Base-by-base conservation (phyloP, 805 yeast genomes). In the Candida glaebosa region DNA sequence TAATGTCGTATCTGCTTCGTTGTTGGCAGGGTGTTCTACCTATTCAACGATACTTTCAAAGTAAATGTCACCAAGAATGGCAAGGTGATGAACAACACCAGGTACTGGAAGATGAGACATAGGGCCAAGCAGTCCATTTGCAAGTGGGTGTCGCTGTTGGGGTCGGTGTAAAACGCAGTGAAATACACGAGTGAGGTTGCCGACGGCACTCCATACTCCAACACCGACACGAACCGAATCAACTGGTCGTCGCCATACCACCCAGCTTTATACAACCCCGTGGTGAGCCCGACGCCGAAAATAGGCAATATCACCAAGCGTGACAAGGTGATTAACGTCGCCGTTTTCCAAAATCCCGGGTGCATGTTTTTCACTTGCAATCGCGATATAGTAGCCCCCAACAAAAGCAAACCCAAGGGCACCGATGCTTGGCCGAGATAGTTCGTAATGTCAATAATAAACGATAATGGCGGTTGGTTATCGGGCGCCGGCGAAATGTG, bases 81-180 rank as follows among this genome's bases (percentile, higher is more conserved):
- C 49, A 90, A 57, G 16, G 90, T 76, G 18, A 90, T 58, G 9
- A 79, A 78, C 53, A 90, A 63, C 3, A 80, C 50, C 1, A 82
- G 68, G 56, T 91, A 91, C 57, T 88, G 96, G 15, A 76, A 71
- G 55, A 91, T 77, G 48, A 90, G 71, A 22, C 78, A 73, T 22
- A 88, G 69, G 0, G 96, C 93, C 39, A 88, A 71, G 57, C 95
- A 85, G 58, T 91, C 96, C 82, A 91, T 81, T 60, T 89, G 90
- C 12, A 76, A 48, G 48, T 73, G 78, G 28, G 69, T 72, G 2
- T 69, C 67, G 4, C 70, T 54, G 25, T 58, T 66, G 2, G 84
- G 78, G 14, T 93, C 95, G 1, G 90, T 81, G 60, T 83, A 87
- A 55, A 87, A 81, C 2, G 96, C 91, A 2, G 98, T 90, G 49